Evolutionary conservation across 257 asterid species (phyloP), one percentile per base, ranked within the genome.

Genomic region (Capsicum chinense): DNA sequence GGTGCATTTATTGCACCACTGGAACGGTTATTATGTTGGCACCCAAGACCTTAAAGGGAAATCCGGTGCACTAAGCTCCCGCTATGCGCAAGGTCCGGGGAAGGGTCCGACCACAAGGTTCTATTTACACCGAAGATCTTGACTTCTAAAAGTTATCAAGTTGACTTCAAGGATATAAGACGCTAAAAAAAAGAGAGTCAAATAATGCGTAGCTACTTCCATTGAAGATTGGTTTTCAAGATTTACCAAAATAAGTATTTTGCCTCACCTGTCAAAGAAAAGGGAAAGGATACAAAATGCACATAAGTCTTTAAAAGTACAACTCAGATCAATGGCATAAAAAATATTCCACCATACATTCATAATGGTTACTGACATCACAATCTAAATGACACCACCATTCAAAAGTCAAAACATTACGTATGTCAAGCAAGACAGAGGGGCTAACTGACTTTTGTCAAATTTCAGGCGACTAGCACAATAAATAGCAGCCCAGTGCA

Each of bases 341-440:
- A 73, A 73, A 48, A 11, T 73, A 73, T 74, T 74, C 80, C 42
- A 50, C 44, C 60, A 74, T 48, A 74, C 17, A 74, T 47, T 19
- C 1, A 1, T 19, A 48, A 74, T 74, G 57, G 60, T 47, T 19
- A 19, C 60, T 11, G 58, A 50, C 60, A 50, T 74, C 26, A 17
- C 80, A 21, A 74, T 48, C 59, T 0, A 48, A 6, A 11, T 7
- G 44, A 12, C n/a, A 73, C 60, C 80, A 50, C 50, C 50, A 67
- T 50, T 74, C 44, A 74, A 19, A 19, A 47, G 4, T 6, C 21
- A 73, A 73, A 48, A 74, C 12, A 21, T 50, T 19, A 19, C 12
- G 9, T 3, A 19, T 19, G 59, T 56, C 80, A 74, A 44, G 58
- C 39, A 10, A 71, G 39, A 71, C 47, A 47, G 79, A 71, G 79